Conservation (phyloP, 169 alveolate genomes). For the Eimeria acervulina region DNA sequence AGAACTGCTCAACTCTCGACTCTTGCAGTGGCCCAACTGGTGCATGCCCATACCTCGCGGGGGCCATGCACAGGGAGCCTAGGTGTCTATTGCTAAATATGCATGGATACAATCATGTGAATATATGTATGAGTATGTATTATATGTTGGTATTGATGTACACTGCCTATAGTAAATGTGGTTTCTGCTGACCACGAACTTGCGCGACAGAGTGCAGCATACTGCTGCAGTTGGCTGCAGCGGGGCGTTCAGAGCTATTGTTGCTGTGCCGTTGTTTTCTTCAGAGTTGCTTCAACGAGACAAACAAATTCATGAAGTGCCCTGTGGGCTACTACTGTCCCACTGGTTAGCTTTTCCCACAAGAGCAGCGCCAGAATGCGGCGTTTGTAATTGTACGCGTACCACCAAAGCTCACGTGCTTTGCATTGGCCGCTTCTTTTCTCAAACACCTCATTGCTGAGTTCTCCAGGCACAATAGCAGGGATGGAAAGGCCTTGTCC, state of each 20-base stretch:
- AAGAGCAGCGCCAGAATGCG: background rate
- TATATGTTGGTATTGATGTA: too few relatives aligned
- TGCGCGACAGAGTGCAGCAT: background rate
- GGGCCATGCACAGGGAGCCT: too few relatives aligned
- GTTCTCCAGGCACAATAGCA: slow-evolving; percentile 3
- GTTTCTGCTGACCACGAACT: background rate
- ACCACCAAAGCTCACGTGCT: background rate
- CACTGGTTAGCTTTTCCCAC: background rate
- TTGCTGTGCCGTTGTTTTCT: background rate
- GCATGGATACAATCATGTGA: too few relatives aligned
- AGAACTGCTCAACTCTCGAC: background rate
- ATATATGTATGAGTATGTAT: too few relatives aligned
- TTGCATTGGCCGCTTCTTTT: background rate
- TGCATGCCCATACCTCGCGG: background rate
- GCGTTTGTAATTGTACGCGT: background rate
- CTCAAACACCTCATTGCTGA: background rate
- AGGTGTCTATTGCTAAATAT: too few relatives aligned
- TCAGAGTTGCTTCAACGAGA: slow-evolving; percentile 28
- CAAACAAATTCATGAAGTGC: background rate
- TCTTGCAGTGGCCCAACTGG: background rate
- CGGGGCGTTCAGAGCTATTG: background rate
- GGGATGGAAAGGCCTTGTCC: slow-evolving; percentile 37
- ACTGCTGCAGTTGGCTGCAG: background rate
- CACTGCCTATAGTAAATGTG: too few relatives aligned
- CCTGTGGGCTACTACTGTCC: slow-evolving; percentile 50